Evolutionary conservation across 805 yeast species (phyloP).

Genomic region (Schwanniomyces sp.): DNA sequence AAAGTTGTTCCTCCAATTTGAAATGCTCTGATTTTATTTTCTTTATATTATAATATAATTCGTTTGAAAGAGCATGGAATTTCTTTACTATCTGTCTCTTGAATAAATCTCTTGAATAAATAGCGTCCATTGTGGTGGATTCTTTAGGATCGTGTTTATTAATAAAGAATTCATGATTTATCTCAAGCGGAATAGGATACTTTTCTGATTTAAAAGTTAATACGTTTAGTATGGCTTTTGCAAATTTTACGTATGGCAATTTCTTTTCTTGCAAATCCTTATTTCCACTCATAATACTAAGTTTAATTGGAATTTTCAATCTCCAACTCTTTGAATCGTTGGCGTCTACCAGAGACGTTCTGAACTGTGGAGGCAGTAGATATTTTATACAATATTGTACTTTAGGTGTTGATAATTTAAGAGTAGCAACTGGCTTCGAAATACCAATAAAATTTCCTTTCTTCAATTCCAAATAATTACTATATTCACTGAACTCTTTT

Average conservation of each 20-base stretch:
- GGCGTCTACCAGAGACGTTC: slow-evolving; percentile 2
- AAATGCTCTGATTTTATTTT: slow-evolving; percentile 24
- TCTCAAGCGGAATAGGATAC: slow-evolving; percentile 37
- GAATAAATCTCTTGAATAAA: background rate
- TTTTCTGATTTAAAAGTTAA: slow-evolving; percentile 30
- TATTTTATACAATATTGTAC: slow-evolving; percentile 17
- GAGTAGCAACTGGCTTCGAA: slow-evolving; percentile 10
- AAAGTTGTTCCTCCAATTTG: slow-evolving; percentile 25
- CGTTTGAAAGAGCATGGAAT: slow-evolving; percentile 15
- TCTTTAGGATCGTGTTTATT: slow-evolving; percentile 12
- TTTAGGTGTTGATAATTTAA: slow-evolving; percentile 16
- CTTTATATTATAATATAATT: slow-evolving; percentile 16
- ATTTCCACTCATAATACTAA: slow-evolving; percentile 9
- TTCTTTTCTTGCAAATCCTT: slow-evolving; percentile 5
- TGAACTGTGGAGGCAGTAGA: slow-evolving; percentile 21
- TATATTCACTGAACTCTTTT: slow-evolving; percentile 8
- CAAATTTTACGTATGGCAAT: slow-evolving; percentile 22
- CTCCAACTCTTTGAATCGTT: slow-evolving; percentile 17
- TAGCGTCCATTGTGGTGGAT: background rate
- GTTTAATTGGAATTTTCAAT: slow-evolving; percentile 25
- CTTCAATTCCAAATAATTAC: slow-evolving; percentile 9
- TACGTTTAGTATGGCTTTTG: slow-evolving; percentile 29
- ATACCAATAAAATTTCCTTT: slow-evolving; percentile 14
- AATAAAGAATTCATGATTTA: slow-evolving; percentile 35
- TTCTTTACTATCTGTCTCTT: slow-evolving; percentile 9